phyloP scores from a whole-genome alignment of 2,329 filamentous ascomycete species.

The Dactylellina parvicollis region DNA sequence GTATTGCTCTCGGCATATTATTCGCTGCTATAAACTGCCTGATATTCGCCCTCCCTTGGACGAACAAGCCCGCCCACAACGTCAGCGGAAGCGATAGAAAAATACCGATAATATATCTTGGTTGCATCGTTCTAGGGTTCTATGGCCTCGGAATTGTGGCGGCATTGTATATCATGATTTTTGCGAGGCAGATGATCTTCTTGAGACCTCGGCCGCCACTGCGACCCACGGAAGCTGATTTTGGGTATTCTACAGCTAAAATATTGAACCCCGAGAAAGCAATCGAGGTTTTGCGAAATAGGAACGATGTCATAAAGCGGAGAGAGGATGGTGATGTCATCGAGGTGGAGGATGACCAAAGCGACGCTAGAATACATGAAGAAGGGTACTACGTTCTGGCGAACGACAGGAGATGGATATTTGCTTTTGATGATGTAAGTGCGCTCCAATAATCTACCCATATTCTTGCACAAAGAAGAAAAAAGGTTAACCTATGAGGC shows the following conservation, averaged over 20 bases:
- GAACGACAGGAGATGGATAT: slow-evolving; percentile 20
- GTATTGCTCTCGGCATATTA: neutral
- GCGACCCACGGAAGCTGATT: neutral
- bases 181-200: slow-evolving; percentile 8
- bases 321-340: neutral
- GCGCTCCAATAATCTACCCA: neutral
- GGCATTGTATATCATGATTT: slow-evolving; percentile 1
- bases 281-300: neutral
- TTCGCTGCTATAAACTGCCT: slow-evolving; percentile 4
- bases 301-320: neutral
- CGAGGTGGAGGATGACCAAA: neutral
- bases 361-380: neutral
- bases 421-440: slow-evolving; percentile 19
- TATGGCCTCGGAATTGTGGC: slow-evolving; percentile 11
- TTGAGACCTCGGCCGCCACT: neutral
- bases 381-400: slow-evolving; percentile 11
- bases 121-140: neutral
- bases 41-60: slow-evolving; percentile 11
- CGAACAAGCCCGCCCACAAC: neutral
- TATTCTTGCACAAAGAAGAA: too few relatives aligned
- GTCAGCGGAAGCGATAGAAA: neutral
- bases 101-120: slow-evolving; percentile 8
- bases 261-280: neutral
- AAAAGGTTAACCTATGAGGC: neutral
- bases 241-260: neutral